phyloP scores from a whole-genome alignment of 2,329 filamentous ascomycete genomes.

The Fusarium sp. region DNA sequence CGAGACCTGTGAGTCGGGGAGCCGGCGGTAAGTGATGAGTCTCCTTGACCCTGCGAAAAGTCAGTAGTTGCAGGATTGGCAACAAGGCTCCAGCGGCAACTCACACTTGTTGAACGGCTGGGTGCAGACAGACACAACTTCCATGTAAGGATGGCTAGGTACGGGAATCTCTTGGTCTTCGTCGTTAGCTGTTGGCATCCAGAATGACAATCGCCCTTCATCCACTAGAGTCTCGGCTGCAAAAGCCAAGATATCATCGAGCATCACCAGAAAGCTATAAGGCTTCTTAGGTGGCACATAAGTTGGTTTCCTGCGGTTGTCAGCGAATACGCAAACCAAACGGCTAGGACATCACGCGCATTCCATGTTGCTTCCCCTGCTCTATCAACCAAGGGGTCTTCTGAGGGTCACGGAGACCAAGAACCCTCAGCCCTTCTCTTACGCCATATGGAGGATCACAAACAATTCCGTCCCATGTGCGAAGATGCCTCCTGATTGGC shows the following conservation, averaged over 20 bases:
- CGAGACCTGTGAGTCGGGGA: constrained; percentile 68
- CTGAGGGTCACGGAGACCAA: constrained; percentile 77
- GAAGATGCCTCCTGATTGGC: constrained; percentile 68
- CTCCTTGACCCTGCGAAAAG: constrained; percentile 77
- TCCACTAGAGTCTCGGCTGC: constrained; percentile 80
- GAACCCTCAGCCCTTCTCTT: constrained; percentile 86
- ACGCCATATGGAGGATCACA: constrained; percentile 98
- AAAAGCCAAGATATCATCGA: constrained; percentile 89
- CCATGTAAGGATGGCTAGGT: constrained; percentile 79
- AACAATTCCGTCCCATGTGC: constrained; percentile 86
- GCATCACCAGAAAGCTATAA: constrained; percentile 90
- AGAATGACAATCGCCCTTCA: constrained; percentile 84
- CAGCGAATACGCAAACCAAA: constrained; percentile 10
- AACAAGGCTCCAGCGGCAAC: constrained; percentile 27
- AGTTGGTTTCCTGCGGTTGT: constrained; percentile 55
- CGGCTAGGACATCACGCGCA: constrained; percentile 58
- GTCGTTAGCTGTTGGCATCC: constrained; percentile 94
- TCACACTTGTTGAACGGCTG: constrained; percentile 91
- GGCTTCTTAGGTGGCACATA: constrained; percentile 91
- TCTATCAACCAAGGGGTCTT: constrained; percentile 69
- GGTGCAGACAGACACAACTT: constrained; percentile 78
- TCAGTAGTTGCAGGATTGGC: neutral
- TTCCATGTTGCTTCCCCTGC: constrained; percentile 74
- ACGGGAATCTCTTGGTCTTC: constrained; percentile 79
- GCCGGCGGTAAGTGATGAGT: constrained; percentile 84